Evolutionary conservation across 768 basidiomycete species (phyloP), one percentile per base, ranked within the genome.

Genomic region (Boletellus ananiceps): DNA sequence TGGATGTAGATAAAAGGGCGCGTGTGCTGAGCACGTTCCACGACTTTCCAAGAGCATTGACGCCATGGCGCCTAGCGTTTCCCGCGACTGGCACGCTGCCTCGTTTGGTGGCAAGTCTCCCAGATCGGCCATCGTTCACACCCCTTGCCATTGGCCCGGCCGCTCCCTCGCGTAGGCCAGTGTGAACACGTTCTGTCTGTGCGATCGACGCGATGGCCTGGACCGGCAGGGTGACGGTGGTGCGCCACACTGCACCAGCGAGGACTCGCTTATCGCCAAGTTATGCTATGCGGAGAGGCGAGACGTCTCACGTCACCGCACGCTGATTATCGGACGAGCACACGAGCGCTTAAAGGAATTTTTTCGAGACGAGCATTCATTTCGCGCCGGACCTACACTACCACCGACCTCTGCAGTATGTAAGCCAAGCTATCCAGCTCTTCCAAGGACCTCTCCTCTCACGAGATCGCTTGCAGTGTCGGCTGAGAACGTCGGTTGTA

Each of bases 401-500:
- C 29, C 35, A 34, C 40, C 46, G 41, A 49, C 37, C 25, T 32
- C 25, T 18, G 13, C 16, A n/a, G 16, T 42, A n/a, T 27, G 42
- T 31, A 44, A 49, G 35, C 35, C 37, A 9, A 15, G 23, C 39
- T n/a, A n/a, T n/a, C n/a, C n/a, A n/a, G n/a, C n/a, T n/a, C n/a
- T n/a, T n/a, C n/a, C n/a, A 33, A 5, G 31, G 32, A 40, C 40
- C 18, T 13, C 40, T 46, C 14, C 33, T 42, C 47, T 52, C 58
- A 49, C 54, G 58, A 49, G 25, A 33, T 27, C 46, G 27, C 33
- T 32, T 36, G 29, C 42, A 11, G 39, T 47, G 49, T 41, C 36
- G 12, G 33, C 23, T 36, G 37, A 49, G 50, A 42, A 40, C 38
- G 25, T 42, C 16, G 0, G 41, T 1, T 38, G 49, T 63, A 61